Evolutionary conservation across 169 alveolate species (phyloP), one percentile per base, ranked within the genome.

Genomic region (Cryptosporidium ryanae): DNA sequence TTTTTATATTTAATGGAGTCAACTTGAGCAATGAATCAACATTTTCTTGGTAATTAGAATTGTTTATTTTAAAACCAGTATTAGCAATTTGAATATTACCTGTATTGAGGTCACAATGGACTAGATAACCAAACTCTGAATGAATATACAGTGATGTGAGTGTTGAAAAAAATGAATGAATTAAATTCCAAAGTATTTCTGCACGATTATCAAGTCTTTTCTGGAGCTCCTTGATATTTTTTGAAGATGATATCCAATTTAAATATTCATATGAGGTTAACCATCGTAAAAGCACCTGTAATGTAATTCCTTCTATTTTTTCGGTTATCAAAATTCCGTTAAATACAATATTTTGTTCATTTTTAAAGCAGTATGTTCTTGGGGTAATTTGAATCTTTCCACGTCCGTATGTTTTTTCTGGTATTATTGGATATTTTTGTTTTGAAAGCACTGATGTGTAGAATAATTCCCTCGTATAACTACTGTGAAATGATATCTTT

Each of bases 151-250:
- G 38, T 76, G 87, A 76, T 0, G 87, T 61, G 57, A 76, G 27
- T 3, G 87, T 76, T 5, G 87, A 76, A 59, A 76, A 76, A 34
- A 76, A 48, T 34, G 87, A 76, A 34, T 76, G 87, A 43, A 76
- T 34, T 46, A 76, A 18, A 31, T 57, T 76, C 87, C 87, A 76
- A 76, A 76, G 25, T 8, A 61, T 46, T 59, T 76, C 87, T 13
- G 87, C 87, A 59, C 87, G 68, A 34, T 76, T 76, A 29, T 76
- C 87, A 4, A 76, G 48, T 55, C 87, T 76, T 46, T 38, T 76
- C 46, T 76, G 87, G 13, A 76, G 23, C 34, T 76, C 87, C 50
- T 76, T 76, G 15, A 38, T 54, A 29, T 46, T 59, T 59, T 61
- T 76, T 59, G 87, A 52, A 5, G 71, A 76, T 1, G 87, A 55